Evolutionary conservation across 2,329 filamentous ascomycete genomes (phyloP).

Genomic region (Paraphoma sp.): DNA sequence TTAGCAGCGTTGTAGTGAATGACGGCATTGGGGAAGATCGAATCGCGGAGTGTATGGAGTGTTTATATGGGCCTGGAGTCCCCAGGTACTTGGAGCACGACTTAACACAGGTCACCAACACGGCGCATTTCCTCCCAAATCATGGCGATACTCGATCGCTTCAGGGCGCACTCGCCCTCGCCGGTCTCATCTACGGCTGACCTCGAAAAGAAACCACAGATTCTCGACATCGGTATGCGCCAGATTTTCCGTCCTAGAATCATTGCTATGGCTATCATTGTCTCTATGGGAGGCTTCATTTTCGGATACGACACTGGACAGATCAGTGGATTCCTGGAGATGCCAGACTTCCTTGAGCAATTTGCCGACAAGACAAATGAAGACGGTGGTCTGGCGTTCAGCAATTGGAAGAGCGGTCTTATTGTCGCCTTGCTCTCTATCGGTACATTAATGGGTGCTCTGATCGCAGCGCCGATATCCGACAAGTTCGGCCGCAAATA

Average conservation of each 20-base stretch:
- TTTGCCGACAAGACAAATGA: constrained; percentile 33
- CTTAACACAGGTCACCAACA: background rate
- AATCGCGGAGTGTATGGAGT: background rate
- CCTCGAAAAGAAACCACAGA: constrained; percentile 37
- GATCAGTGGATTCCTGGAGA: constrained; percentile 47
- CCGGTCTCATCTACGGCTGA: constrained; percentile 33
- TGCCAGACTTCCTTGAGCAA: constrained; percentile 40
- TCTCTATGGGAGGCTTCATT: constrained; percentile 46
- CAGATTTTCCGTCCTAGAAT: constrained; percentile 42
- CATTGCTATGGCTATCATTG: constrained; percentile 40
- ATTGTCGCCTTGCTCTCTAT: constrained; percentile 63
- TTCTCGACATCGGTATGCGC: constrained; percentile 26
- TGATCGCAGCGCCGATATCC: constrained; percentile 64
- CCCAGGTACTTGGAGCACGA: background rate
- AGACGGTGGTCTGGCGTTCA: constrained; percentile 32
- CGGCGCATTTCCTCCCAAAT: background rate
- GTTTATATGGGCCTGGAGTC: constrained; percentile 5
- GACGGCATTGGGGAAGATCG: constrained; percentile 4
- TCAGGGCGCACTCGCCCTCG: constrained; percentile 24
- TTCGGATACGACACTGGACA: constrained; percentile 43
- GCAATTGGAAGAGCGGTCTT: constrained; percentile 40
- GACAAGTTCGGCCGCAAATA: constrained; percentile 67
- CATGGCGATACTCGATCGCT: constrained; percentile 31
- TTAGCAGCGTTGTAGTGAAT: background rate
- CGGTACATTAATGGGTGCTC: constrained; percentile 76